Evolutionary conservation across 2,329 filamentous ascomycete species (phyloP), one percentile per base, ranked within the genome.

Genomic region (Penicillium sp.): DNA sequence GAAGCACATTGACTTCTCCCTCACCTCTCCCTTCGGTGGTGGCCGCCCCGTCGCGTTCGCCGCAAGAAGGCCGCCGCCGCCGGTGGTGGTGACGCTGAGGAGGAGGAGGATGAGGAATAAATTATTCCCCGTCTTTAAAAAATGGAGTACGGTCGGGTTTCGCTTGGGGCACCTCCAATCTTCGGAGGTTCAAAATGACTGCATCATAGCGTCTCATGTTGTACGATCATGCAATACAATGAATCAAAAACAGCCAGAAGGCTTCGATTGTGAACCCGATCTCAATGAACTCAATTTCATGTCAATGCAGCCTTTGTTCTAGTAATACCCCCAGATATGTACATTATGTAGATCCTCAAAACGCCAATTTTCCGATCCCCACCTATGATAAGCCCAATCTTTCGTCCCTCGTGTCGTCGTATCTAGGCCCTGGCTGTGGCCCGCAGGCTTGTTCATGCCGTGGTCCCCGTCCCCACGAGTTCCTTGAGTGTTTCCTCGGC

Each of bases 1-100:
- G 89, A 99, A 99, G 91, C 94, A 99, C 89, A 97, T 99, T 75
- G 94, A 99, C 86, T 97, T 99, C 80, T 86, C 94, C 63, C 87
- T 99, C 67, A 95, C 89, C 82, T 97, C 93, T 77, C 93, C 94
- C 78, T 97, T 96, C 75, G 94, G 94, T 81, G 92, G 92, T 78
- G 94, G 94, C 77, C 92, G 94, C 73, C 91, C 92, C 73, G 94
- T 71, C 94, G 94, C 87, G 93, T 97, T 76, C 88, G 91, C 81
- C 95, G 94, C 87, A 99, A 97, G 94, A 99, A 97, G 92, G 91
- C 92, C 79, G 93, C 91, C 85, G 91, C 92, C 61, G 91, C 95
- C 83, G 88, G 88, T 79, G 77, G 78, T 47, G 75, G 74, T 43
- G 76, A 65, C 36, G 74, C 70, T 42, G 68, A 72, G 56, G 93